These are phyloP conservation scores for Barbarea vulgaris DNA, from an alignment of 345 rosid species.

Conservation along the genomic window DNA sequence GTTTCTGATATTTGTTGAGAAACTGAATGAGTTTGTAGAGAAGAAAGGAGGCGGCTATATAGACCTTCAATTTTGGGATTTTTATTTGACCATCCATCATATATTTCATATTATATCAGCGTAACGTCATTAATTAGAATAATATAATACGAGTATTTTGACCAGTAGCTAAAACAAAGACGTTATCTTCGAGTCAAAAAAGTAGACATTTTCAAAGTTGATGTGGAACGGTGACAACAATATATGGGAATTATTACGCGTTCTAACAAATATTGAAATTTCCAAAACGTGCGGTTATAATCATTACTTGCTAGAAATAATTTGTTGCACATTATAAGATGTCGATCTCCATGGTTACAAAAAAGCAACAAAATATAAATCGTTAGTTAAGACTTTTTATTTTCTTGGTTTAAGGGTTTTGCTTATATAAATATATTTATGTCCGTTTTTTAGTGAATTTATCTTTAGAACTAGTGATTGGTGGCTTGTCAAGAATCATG, in stretches of 20 bases:
- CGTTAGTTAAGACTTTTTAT: not conserved
- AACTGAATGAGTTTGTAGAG: slow-evolving; percentile 33
- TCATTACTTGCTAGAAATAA: not conserved
- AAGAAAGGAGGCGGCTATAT: slow-evolving; percentile 23
- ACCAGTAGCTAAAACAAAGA: slow-evolving; percentile 28
- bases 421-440: not conserved
- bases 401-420: not conserved
- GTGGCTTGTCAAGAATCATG: slow-evolving; percentile 1
- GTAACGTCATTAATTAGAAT: not conserved
- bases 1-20: slow-evolving; percentile 29
- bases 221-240: not conserved
- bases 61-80: slow-evolving; percentile 1
- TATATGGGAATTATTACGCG: slow-evolving; percentile 21
- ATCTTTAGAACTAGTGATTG: not conserved
- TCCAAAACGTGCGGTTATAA: slow-evolving; percentile 12
- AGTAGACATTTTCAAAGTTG: slow-evolving; percentile 20
- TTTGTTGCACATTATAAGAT: slow-evolving; percentile 3
- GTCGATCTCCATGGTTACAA: slow-evolving; percentile 3
- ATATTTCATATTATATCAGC: not conserved
- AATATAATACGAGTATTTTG: slow-evolving; percentile 20
- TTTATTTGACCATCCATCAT: slow-evolving; percentile 20
- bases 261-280: slow-evolving; percentile 18
- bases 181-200: slow-evolving; percentile 20
- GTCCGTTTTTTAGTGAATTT: not conserved
- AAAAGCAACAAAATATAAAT: not conserved